Conservation (phyloP, 148 eudicot species). For the Dianthus caryophyllus region DNA sequence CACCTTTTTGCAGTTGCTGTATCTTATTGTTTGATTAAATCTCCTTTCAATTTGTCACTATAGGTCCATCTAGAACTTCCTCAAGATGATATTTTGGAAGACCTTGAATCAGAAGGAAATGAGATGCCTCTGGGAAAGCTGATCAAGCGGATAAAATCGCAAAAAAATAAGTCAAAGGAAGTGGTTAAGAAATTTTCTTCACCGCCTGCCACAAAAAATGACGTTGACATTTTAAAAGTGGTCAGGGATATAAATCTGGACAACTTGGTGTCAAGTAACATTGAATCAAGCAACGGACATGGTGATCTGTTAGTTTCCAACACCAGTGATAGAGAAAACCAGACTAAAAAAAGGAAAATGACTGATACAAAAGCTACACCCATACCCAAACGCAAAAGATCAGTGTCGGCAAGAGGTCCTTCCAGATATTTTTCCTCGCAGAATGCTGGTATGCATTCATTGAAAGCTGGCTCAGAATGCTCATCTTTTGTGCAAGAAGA, state of each 20-base stretch:
- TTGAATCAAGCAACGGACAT: conserved; percentile 66
- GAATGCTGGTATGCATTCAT: conserved; percentile 29
- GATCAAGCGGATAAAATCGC: conserved; percentile 76
- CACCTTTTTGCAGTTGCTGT: not conserved
- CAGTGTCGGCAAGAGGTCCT: conserved; percentile 43
- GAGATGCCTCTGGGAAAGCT: conserved; percentile 85
- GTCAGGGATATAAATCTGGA: conserved; percentile 79
- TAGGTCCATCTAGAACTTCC: conserved; percentile 56
- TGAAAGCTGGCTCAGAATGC: conserved; percentile 33
- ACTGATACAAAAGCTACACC: conserved; percentile 41
- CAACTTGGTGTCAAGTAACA: conserved; percentile 46
- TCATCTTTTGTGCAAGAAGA: conserved; percentile 31
- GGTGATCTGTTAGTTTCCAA: conserved; percentile 26
- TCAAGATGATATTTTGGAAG: conserved; percentile 62
- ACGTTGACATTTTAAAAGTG: conserved; percentile 60
- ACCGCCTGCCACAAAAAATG: conserved; percentile 39
- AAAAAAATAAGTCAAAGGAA: conserved; percentile 62
- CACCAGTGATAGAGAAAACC: conserved; percentile 27
- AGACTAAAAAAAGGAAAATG: conserved; percentile 44
- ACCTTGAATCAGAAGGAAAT: conserved; percentile 71
- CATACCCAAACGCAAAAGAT: conserved; percentile 73
- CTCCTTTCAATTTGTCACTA: conserved; percentile 16
- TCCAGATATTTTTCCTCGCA: conserved; percentile 27
- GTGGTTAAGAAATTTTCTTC: conserved; percentile 37
- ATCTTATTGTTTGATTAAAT: conserved; percentile 16